Base-by-base conservation (phyloP, 176 grass and related monocot genomes). In the Raddia distichophylla region DNA sequence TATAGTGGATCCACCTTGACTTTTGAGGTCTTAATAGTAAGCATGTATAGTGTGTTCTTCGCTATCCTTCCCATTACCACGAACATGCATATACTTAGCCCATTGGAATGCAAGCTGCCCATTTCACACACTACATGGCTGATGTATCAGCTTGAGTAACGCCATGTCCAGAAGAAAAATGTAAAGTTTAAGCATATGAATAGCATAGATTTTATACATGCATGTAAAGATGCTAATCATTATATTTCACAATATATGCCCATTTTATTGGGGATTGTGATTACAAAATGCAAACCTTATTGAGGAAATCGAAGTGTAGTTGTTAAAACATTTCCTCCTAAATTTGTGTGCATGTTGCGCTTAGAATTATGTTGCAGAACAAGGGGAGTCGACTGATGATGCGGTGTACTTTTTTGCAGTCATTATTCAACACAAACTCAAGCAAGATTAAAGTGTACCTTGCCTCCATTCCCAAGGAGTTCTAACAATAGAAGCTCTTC, bases 381-480 rank as follows among this genome's bases (percentile, higher is more conserved):
- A 5, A 2, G 11, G 53, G 6, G 10, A 58, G 18, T 40, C 49
- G 18, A 75, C 57, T 75, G 60, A 49, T 60, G 62, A 60, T 46
- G 64, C 10, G 46, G 0, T 15, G 3, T 45, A 35, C 40, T 22
- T 8, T 77, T 74, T 35, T 64, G 17, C 14, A 5, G 19, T 69
- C 53, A 69, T 60, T 80, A 56, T 55, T 69, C 13, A 51, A 34
- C 85, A 71, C 43, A 47, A 78, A 54, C 11, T 69, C 53, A 69
- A 74, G 18, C 33, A 74, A 69, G 51, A 64, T 48, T 34, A 67
- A 63, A 86, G 69, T 37, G 65, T 74, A 98, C 95, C 95, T 92
- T 98, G 55, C 92, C 95, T 76, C 90, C 95, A 86, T 83, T 84
- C 70, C 90, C 92, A 59, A 95, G 89, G 75, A 98, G 86, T 71